Conservation (phyloP, 495 filamentous ascomycete species). For the Hypoxylon lienhwacheense region DNA sequence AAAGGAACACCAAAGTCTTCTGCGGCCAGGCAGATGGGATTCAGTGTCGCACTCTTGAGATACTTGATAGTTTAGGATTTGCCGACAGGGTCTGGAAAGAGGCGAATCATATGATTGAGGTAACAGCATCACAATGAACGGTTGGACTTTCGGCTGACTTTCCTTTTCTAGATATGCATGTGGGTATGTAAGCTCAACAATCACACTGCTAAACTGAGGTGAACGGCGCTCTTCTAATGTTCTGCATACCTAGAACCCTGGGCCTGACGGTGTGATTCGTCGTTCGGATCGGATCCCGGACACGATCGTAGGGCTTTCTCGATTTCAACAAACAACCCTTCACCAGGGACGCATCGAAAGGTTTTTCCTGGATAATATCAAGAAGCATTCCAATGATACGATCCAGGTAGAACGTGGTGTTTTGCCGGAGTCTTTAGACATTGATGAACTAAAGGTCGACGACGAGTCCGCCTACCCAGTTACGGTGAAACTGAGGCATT, state of each 20-base stretch:
- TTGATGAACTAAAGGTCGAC: slow-evolving; percentile 47
- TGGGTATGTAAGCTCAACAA: slow-evolving; percentile 18
- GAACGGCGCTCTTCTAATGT: slow-evolving; percentile 17
- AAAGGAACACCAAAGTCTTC: slow-evolving; percentile 57
- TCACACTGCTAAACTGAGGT: not conserved
- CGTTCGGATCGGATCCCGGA: slow-evolving; percentile 55
- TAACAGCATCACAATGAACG: slow-evolving; percentile 2
- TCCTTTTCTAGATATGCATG: slow-evolving; percentile 35
- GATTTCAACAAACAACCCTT: slow-evolving; percentile 58
- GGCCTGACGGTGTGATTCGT: slow-evolving; percentile 53
- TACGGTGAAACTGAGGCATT: slow-evolving; percentile 50
- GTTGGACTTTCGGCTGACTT: slow-evolving; percentile 34
- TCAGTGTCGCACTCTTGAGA: slow-evolving; percentile 58
- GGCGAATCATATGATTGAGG: slow-evolving; percentile 54
- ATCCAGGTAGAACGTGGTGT: slow-evolving; percentile 56
- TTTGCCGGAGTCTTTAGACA: slow-evolving; percentile 47
- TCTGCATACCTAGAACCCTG: slow-evolving; percentile 50
- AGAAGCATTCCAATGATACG: slow-evolving; percentile 46
- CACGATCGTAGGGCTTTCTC: slow-evolving; percentile 53
- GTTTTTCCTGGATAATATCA: slow-evolving; percentile 57
- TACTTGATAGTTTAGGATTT: slow-evolving; percentile 69
- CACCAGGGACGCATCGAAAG: slow-evolving; percentile 61
- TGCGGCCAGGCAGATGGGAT: slow-evolving; percentile 65
- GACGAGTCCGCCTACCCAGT: slow-evolving; percentile 58
- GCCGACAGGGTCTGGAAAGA: slow-evolving; percentile 63